Conservation (phyloP, 83 land plant species). For the Picea engelmannii region DNA sequence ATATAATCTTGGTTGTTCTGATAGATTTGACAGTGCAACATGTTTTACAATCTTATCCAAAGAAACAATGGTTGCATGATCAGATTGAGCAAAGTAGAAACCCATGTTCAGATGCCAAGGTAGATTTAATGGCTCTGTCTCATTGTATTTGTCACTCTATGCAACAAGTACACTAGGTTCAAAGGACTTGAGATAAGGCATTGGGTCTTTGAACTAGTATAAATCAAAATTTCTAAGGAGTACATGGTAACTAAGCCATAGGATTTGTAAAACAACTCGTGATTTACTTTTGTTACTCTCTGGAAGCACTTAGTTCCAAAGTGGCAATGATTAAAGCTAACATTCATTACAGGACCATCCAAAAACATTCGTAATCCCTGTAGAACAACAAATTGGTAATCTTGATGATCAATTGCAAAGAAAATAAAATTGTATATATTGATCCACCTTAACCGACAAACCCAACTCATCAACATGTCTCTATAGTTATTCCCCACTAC, state of each 20-base stretch:
- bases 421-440: slow-evolving; percentile 70
- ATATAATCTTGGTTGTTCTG: slow-evolving; percentile 96
- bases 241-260: slow-evolving; percentile 80
- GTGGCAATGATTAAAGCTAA: slow-evolving; percentile 88
- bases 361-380: slow-evolving; percentile 89
- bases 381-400: slow-evolving; percentile 57
- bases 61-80: slow-evolving; percentile 60
- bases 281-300: slow-evolving; percentile 86
- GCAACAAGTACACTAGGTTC: slow-evolving; percentile 72
- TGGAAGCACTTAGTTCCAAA: slow-evolving; percentile 89
- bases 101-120: slow-evolving; percentile 85
- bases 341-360: slow-evolving; percentile 37
- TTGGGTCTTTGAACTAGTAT: slow-evolving; percentile 85
- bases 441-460: slow-evolving; percentile 69
- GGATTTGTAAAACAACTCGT: slow-evolving; percentile 68
- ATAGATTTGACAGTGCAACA: slow-evolving; percentile 61
- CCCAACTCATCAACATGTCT: slow-evolving; percentile 98
- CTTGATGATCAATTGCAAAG: slow-evolving; percentile 72
- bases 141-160: slow-evolving; percentile 80
- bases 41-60: slow-evolving; percentile 83
- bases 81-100: slow-evolving; percentile 82
- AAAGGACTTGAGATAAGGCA: slow-evolving; percentile 59
- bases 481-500: slow-evolving; percentile 83
- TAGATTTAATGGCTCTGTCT: slow-evolving; percentile 77
- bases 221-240: slow-evolving; percentile 92